These are phyloP conservation scores for Naganishia vishniacii DNA, from an alignment of 768 basidiomycete species.

Conservation along the genomic window DNA sequence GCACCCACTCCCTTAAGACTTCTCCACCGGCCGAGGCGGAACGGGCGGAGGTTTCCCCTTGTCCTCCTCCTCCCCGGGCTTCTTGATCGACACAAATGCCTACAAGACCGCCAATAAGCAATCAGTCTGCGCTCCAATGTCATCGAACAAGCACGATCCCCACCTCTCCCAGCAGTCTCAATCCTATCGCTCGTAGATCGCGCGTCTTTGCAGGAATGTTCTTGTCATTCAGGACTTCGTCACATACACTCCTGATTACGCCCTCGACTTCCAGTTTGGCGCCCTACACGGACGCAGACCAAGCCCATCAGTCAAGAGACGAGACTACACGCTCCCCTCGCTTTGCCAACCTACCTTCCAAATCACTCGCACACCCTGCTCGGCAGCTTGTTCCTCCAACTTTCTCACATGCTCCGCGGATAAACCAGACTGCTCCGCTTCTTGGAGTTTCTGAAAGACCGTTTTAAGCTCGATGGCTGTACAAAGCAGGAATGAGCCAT, in stretches of 20 bases:
- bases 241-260: slow-evolving; percentile 46
- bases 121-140: background rate
- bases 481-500: background rate
- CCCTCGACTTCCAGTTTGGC: slow-evolving; percentile 50
- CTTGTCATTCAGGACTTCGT: slow-evolving; percentile 45
- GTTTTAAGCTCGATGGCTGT: slow-evolving; percentile 46
- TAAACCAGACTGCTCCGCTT: slow-evolving; percentile 47
- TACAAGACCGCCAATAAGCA: too few species aligned
- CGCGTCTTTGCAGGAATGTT: slow-evolving; percentile 41
- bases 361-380: slow-evolving; percentile 46
- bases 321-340: background rate
- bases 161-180: slow-evolving; percentile 47
- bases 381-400: slow-evolving; percentile 49
- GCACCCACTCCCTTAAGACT: too few species aligned
- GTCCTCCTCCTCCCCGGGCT: slow-evolving; percentile 36
- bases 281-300: slow-evolving; percentile 30
- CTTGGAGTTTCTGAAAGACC: slow-evolving; percentile 48
- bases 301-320: background rate
- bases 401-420: slow-evolving; percentile 45
- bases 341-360: slow-evolving; percentile 44
- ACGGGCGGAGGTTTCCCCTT: background rate
- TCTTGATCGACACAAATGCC: slow-evolving; percentile 44
- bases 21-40: background rate
- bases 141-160: too few species aligned
- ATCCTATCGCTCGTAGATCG: slow-evolving; percentile 40